Evolutionary conservation across 345 rosid genomes (phyloP).

Genomic region (Clarkia xantiana): DNA sequence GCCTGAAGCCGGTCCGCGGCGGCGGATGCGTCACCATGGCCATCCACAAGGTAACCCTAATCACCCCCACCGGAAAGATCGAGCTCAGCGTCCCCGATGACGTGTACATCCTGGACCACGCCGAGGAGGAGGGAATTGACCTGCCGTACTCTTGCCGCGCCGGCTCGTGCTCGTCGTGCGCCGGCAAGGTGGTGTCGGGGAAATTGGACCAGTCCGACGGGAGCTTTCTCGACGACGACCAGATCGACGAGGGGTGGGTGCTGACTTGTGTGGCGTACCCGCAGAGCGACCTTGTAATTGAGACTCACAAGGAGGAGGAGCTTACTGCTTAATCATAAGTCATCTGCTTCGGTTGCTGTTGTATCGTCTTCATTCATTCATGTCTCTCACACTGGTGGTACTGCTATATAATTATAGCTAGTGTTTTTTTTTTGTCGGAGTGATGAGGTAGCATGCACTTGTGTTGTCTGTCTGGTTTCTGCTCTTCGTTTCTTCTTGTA

Average conservation of each 20-base stretch:
- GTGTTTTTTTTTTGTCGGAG: too few species aligned
- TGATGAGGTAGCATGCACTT: too few species aligned
- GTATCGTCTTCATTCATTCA: too few species aligned
- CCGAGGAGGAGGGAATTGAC: constrained; percentile 65
- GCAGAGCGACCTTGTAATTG: constrained; percentile 34
- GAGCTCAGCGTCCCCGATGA: constrained; percentile 47
- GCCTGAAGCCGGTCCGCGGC: constrained; percentile 42
- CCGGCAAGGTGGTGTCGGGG: constrained; percentile 43
- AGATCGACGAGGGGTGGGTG: constrained; percentile 46
- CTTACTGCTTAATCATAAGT: constrained; percentile 22
- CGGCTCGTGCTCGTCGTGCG: constrained; percentile 85
- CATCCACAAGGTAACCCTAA: constrained; percentile 52
- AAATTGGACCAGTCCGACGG: constrained; percentile 61
- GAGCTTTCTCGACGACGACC: constrained; percentile 77
- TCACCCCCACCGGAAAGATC: constrained; percentile 51
- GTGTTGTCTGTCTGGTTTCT: too few species aligned
- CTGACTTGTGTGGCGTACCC: constrained; percentile 80
- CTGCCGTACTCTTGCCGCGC: constrained; percentile 95
- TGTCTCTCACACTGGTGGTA: too few species aligned
- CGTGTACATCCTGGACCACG: constrained; percentile 48
- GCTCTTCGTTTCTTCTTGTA: too few species aligned
- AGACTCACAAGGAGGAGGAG: constrained; percentile 91
- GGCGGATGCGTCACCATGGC: constrained; percentile 38
- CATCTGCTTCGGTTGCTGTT: too few species aligned
- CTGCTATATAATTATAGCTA: too few species aligned